Evolutionary conservation across 345 rosid species (phyloP).

Genomic region (Ricinus communis): DNA sequence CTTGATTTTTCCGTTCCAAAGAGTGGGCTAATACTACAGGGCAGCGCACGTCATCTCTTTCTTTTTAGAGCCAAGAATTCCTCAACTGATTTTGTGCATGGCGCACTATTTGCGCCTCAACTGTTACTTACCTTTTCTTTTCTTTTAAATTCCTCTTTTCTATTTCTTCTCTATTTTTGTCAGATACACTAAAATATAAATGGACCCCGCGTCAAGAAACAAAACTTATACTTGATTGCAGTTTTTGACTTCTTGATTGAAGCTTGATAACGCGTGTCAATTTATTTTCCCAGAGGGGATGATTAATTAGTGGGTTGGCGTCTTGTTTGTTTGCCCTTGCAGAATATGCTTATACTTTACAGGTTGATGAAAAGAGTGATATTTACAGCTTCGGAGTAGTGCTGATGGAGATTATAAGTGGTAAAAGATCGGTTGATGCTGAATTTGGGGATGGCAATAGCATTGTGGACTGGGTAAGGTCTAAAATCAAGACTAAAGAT

Average conservation of each 20-base stretch:
- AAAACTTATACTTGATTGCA: constrained; percentile 9
- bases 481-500: constrained; percentile 67
- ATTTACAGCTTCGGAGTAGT: constrained; percentile 95
- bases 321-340: constrained; percentile 15
- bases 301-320: background rate
- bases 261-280: too few species aligned
- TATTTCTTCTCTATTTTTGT: constrained; percentile 5
- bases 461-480: constrained; percentile 93
- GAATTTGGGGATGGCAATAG: constrained; percentile 95
- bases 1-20: background rate
- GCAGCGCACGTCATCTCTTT: background rate
- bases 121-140: background rate
- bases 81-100: constrained; percentile 20
- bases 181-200: background rate
- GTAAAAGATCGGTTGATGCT: constrained; percentile 75
- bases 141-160: background rate
- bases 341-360: constrained; percentile 94
- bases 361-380: constrained; percentile 96
- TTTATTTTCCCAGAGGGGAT: background rate
- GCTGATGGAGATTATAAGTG: constrained; percentile 74
- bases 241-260: constrained; percentile 33
- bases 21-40: background rate
- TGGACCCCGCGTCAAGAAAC: constrained; percentile 21
- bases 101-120: constrained; percentile 37
- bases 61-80: constrained; percentile 21